Base-by-base conservation (phyloP, 2,329 filamentous ascomycete genomes). In the Aspergillus sp. region DNA sequence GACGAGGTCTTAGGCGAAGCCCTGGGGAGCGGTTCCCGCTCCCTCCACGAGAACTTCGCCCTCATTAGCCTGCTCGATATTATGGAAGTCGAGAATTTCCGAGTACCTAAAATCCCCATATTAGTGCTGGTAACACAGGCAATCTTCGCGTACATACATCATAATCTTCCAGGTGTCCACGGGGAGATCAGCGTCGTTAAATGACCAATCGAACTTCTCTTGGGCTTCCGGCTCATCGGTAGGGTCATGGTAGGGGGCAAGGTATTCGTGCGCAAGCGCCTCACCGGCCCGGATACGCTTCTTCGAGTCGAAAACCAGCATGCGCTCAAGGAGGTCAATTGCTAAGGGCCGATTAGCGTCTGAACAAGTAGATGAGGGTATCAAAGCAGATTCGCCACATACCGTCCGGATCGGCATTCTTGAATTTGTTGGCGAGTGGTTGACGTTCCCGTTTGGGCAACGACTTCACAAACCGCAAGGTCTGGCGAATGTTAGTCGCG, bases 101-200 rank as follows among this genome's bases (percentile, higher is more conserved):
- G 92, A 96, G 80, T 97, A 97, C 91, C 92, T 96, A 50, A 38
- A 41, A 48, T 45, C 41, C 42, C 47, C 20, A 33, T 41, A 41
- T 54, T 13, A 56, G 38, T 36, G 46, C 14, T 16, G 17, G 11
- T 6, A 40, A 14, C 13, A 36, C 13, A 3, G 20, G 14, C 9
- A 6, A 22, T 33, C 20, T 26, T 16, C 8, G 30, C 32, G 43
- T 35, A 72, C 88, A 69, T 81, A 96, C 94, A 99, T 99, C 94
- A 97, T 99, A 71, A 99, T 96, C 79, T 99, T 99, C 94, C 94
- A 99, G n/a, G 92, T 96, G 70, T 99, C 94, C 47, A 97, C 92
- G 1, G 94, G 93, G 52, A 99, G 79, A 69, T 99, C 94, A 45
- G 93, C 94, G 65, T 99, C 94, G 73, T 97, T 97, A 77, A 99